These are phyloP conservation scores for Thuidium tamariscinum DNA, from an alignment of 225 moss, liverwort and hornwort genomes.

Conservation along the genomic window DNA sequence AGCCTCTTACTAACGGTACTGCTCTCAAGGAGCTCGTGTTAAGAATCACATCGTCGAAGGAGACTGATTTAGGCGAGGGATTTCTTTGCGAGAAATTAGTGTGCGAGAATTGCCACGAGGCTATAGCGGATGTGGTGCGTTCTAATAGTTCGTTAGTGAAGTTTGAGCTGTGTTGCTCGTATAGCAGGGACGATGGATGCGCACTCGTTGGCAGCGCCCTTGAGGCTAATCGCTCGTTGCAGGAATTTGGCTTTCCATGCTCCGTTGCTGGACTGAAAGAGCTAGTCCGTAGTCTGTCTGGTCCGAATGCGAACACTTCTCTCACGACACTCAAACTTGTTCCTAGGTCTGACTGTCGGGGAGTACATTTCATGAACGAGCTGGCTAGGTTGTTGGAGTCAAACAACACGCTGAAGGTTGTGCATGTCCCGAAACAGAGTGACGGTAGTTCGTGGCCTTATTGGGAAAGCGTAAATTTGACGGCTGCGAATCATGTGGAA, in stretches of 20 bases:
- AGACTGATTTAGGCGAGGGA: neutral
- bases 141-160: neutral
- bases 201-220: neutral
- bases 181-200: neutral
- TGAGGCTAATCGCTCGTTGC: neutral
- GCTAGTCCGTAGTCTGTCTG: neutral
- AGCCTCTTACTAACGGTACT: neutral
- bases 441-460: neutral
- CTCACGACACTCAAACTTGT: neutral
- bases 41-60: neutral
- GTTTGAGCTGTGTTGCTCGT: neutral
- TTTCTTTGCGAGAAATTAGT: neutral
- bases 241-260: conserved; percentile 6
- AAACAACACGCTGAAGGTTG: neutral
- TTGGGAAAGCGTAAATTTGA: neutral
- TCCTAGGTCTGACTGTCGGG: neutral
- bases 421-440: neutral
- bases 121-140: neutral
- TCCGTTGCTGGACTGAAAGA: neutral
- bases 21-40: neutral
- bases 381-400: neutral
- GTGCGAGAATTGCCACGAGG: neutral
- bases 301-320: neutral
- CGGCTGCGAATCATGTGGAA: neutral
- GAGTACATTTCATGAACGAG: neutral